Base-by-base conservation (phyloP, 2,329 filamentous ascomycete species). In the Thielaviopsis euricoi region DNA sequence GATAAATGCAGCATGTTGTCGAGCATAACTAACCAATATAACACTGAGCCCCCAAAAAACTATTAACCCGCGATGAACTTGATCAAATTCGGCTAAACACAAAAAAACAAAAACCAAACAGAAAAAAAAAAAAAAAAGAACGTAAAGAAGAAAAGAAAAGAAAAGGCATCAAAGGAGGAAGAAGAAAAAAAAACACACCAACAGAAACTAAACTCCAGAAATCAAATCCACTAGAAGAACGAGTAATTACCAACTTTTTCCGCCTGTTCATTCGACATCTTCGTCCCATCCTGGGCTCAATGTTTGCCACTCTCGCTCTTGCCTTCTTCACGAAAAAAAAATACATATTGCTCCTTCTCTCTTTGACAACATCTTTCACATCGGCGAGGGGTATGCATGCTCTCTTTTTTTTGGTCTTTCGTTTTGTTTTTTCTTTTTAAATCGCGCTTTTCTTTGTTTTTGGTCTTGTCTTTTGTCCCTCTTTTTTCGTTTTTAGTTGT, bases 131-230 rank as follows among this genome's bases (percentile, higher is more conserved):
- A 64, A 57, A 46, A 37, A 57, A 53, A 10, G 25, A 37, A 33
- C 23, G n/a, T 13, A 51, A n/a, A n/a, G 13, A 48, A 21, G n/a
- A n/a, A 26, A 48, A 55, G 10, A 55, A 22, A 46, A 62, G 64
- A 61, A 61, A 60, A 65, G 61, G 63, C 63, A 57, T 58, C 62
- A 62, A 65, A 58, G 61, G 59, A 55, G 59, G 63, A 57, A 46
- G 23, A 57, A 53, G 59, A 55, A 59, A 64, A 57, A 46, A 37
- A 57, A 53, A 10, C 29, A 33, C 29, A n/a, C 29, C 29, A 33
- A 10, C 29, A 60, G 23, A 57, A 52, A 53, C 48, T 48, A 48
- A 57, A 23, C 25, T 46, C 21, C 48, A 17, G 33, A 33, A 33
- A 33, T 33, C 29, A 33, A 33, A 33, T 33, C 29, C 29, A 33